A percentile compares a stretch with the other conserved stretches of the same genome.
Evolutionary conservation across 805 yeast genomes (phyloP).

Genomic region (Debaryomyces castellii): DNA sequence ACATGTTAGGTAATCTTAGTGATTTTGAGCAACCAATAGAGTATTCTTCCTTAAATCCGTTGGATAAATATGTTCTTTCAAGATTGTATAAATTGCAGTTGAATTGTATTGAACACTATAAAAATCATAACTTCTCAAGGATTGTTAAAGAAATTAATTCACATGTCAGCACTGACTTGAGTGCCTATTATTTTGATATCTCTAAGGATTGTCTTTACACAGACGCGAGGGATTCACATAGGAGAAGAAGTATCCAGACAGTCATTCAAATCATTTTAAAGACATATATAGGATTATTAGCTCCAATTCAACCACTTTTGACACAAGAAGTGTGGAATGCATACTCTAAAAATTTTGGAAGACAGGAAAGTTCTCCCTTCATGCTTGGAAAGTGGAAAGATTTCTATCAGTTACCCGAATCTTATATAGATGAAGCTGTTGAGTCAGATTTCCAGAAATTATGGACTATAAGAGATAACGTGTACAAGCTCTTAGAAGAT

Average conservation of each 20-base stretch:
- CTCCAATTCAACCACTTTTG: conserved; percentile 81
- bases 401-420: conserved; percentile 28
- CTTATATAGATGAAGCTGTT: conserved; percentile 32
- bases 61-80: conserved; percentile 67
- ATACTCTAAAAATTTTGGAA: conserved; percentile 31
- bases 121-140: conserved; percentile 62
- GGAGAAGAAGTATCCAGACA: conserved; percentile 63
- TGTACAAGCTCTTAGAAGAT: conserved; percentile 53
- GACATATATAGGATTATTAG: conserved; percentile 62
- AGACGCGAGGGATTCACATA: conserved; percentile 45
- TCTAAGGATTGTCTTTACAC: conserved; percentile 86
- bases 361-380: conserved; percentile 43
- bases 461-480: conserved; percentile 47
- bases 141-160: conserved; percentile 66
- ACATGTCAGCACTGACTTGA: conserved; percentile 72
- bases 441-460: conserved; percentile 47
- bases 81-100: conserved; percentile 49
- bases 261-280: conserved; percentile 60
- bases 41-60: conserved; percentile 29
- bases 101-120: conserved; percentile 45
- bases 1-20: conserved; percentile 73
- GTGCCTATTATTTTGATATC: conserved; percentile 83
- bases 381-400: conserved; percentile 41
- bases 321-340: conserved; percentile 87
- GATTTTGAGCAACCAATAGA: conserved; percentile 38